A percentile compares a stretch with the other conserved stretches of the same genome.
Evolutionary conservation across 1,284 basidiomycete species (phyloP).

Genomic region (Rhizoctonia solani): DNA sequence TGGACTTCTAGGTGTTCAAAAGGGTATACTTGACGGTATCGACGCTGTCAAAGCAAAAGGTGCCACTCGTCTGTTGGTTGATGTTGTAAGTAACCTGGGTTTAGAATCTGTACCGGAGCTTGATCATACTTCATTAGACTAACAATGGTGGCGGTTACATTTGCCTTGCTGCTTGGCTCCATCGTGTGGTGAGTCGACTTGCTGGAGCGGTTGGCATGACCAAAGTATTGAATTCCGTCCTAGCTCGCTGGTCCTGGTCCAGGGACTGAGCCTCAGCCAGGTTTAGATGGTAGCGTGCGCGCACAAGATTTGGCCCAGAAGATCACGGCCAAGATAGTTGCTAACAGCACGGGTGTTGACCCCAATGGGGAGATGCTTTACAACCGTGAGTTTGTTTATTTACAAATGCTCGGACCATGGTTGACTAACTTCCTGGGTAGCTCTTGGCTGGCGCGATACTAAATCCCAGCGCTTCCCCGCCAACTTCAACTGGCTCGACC

Average conservation of each 20-base stretch:
- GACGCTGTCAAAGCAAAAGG: slow-evolving; percentile 54
- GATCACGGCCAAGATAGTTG: slow-evolving; percentile 30
- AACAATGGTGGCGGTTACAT: slow-evolving; percentile 60
- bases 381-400: slow-evolving; percentile 10
- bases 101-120: not conserved
- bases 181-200: slow-evolving; percentile 9
- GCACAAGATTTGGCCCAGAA: slow-evolving; percentile 28
- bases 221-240: not conserved
- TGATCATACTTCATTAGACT: slow-evolving; percentile 46
- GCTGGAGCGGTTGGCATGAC: not conserved
- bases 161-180: slow-evolving; percentile 34
- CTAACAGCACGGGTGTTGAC: slow-evolving; percentile 29
- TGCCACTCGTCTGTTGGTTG: slow-evolving; percentile 59
- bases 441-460: slow-evolving; percentile 11
- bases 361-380: slow-evolving; percentile 22
- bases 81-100: slow-evolving; percentile 52
- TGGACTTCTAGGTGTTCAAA: slow-evolving; percentile 38
- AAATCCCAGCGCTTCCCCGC: slow-evolving; percentile 23
- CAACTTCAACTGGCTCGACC: slow-evolving; percentile 30
- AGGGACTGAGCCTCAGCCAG: slow-evolving; percentile 26
- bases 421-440: not conserved
- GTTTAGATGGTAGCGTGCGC: slow-evolving; percentile 24
- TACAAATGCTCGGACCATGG: not conserved
- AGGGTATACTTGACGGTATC: slow-evolving; percentile 55
- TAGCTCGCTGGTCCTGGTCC: slow-evolving; percentile 32